phyloP scores from a whole-genome alignment of 306 rosid species.

The Ormosia emarginata region DNA sequence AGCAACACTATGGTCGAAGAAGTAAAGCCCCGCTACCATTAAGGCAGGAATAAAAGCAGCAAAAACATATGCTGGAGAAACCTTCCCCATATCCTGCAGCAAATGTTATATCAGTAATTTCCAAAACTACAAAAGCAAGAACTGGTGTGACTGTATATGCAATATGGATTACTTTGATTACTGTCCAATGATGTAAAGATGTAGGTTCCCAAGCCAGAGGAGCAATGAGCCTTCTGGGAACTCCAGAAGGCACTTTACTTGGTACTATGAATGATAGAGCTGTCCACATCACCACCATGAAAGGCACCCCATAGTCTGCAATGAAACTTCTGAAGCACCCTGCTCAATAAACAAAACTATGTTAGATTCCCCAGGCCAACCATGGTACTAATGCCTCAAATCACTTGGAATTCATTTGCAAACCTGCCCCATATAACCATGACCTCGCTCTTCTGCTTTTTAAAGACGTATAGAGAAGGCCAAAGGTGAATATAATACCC shows the following conservation, averaged over 20 bases:
- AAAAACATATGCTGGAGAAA: constrained; percentile 58
- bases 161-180: constrained; percentile 49
- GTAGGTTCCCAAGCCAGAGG: constrained; percentile 82
- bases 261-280: constrained; percentile 60
- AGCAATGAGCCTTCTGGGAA: constrained; percentile 72
- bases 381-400: neutral
- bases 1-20: constrained; percentile 91
- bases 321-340: constrained; percentile 67
- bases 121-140: neutral
- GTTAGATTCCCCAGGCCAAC: neutral
- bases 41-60: constrained; percentile 75
- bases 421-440: constrained; percentile 87
- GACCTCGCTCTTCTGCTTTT: constrained; percentile 84
- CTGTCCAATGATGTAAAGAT: constrained; percentile 78
- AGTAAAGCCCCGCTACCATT: constrained; percentile 87
- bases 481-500: constrained; percentile 67
- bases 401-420: neutral
- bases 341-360: constrained; percentile 17
- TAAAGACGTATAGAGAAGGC: constrained; percentile 68
- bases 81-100: constrained; percentile 80
- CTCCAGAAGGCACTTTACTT: constrained; percentile 58
- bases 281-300: constrained; percentile 78
- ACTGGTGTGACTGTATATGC: neutral
- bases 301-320: constrained; percentile 87
- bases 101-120: neutral